Percentiles rank a stretch among this genome's conserved stretches.
Conservation (phyloP, 148 eudicot genomes). For the Rhododendron kiyosumense region DNA sequence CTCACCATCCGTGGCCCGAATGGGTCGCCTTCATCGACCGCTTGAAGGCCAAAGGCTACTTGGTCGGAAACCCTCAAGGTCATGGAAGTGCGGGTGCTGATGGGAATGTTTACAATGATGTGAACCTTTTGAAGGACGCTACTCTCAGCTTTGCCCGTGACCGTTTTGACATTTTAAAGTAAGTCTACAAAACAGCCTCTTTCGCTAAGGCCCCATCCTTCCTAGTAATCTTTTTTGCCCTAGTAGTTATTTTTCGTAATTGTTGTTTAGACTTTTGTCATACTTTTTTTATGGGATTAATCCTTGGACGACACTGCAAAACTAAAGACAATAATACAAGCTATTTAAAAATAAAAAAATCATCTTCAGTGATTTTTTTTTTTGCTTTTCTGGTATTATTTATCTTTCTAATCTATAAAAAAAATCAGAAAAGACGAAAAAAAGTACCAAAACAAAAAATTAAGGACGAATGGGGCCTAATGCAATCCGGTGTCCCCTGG, state of each 20-base stretch:
- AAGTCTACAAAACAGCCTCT: not conserved
- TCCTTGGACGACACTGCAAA: too few relatives aligned
- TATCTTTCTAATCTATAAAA: too few relatives aligned
- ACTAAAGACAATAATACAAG: not conserved
- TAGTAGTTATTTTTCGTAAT: not conserved
- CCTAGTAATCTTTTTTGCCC: not conserved
- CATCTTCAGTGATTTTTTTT: not conserved
- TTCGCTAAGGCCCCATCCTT: not conserved
- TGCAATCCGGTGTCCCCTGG: not conserved
- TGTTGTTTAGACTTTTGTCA: not conserved
- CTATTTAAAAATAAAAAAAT: too few relatives aligned
- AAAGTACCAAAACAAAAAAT: too few relatives aligned
- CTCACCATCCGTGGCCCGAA: slow-evolving; percentile 82
- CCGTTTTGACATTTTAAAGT: slow-evolving; percentile 76
- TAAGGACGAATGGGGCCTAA: too few relatives aligned
- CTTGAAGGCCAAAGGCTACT: slow-evolving; percentile 66
- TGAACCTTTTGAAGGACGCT: slow-evolving; percentile 58
- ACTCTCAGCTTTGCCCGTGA: slow-evolving; percentile 78
- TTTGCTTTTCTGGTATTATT: too few relatives aligned
- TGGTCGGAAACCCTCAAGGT: slow-evolving; percentile 9
- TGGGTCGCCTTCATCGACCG: slow-evolving; percentile 75
- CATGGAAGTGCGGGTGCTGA: not conserved
- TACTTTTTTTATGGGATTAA: not conserved
- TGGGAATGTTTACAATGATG: slow-evolving; percentile 35
- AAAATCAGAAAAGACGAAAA: too few relatives aligned